Conservation (phyloP, 2,329 filamentous ascomycete genomes). For the Lomentospora prolificans region DNA sequence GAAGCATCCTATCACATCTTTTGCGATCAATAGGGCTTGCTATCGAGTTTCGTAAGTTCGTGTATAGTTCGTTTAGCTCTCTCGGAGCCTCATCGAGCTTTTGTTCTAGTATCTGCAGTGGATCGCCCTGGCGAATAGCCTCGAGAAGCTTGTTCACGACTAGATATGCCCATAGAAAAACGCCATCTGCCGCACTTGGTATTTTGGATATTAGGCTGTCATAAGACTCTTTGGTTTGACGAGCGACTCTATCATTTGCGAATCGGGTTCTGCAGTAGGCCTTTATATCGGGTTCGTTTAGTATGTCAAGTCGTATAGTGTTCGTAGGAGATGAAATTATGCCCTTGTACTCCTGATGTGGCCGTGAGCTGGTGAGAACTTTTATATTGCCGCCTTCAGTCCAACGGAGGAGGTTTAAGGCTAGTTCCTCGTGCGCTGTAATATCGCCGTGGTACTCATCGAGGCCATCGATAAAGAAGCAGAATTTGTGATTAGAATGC, state of each 20-base stretch:
- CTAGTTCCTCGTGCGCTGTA: neutral
- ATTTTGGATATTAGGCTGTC: neutral
- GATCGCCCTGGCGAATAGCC: neutral
- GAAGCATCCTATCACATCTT: neutral
- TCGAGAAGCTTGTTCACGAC: neutral
- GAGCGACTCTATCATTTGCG: neutral
- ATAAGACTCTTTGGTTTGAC: neutral
- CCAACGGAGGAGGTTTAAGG: neutral
- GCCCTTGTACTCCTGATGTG: neutral
- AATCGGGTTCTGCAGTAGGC: neutral
- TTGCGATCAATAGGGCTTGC: neutral
- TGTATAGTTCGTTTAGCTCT: constrained; percentile 1
- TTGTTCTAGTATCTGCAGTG: neutral
- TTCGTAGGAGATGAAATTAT: neutral
- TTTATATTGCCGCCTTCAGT: neutral
- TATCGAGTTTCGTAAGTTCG: neutral
- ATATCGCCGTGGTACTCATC: neutral
- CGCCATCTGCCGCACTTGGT: constrained; percentile 2
- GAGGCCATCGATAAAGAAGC: constrained; percentile 5
- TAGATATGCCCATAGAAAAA: constrained; percentile 10
- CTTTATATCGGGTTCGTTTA: neutral
- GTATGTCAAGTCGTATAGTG: neutral
- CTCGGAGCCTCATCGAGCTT: neutral
- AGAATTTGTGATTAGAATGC: neutral
- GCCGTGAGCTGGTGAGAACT: neutral